phyloP scores from a whole-genome alignment of 352 stramenopile genomes.

The Phytophthora cajani region DNA sequence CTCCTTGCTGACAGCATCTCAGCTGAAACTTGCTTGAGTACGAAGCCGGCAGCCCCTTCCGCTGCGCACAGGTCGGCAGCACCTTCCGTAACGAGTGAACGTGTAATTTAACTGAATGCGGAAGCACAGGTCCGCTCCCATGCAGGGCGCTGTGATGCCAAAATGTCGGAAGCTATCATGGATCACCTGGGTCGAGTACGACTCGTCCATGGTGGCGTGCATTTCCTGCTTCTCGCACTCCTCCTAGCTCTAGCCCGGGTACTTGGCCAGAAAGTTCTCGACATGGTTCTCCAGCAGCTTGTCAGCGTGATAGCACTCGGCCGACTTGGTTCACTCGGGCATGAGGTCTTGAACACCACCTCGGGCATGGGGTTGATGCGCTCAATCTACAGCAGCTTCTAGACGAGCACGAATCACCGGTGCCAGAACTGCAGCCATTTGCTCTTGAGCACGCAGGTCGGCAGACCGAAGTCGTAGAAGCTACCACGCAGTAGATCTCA shows the following conservation, averaged over 20 bases:
- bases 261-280: slow-evolving; percentile 95
- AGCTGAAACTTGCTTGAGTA: slow-evolving; percentile 2
- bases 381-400: slow-evolving; percentile 99
- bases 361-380: slow-evolving; percentile 99
- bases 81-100: too few species aligned
- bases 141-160: too few species aligned
- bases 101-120: too few species aligned
- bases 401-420: slow-evolving; percentile 98
- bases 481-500: slow-evolving; percentile 99
- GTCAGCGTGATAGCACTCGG: slow-evolving; percentile 99
- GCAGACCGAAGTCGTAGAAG: slow-evolving; percentile 98
- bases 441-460: slow-evolving; percentile 95
- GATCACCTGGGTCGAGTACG: too few species aligned
- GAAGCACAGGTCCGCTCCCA: too few species aligned
- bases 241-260: slow-evolving; percentile 71
- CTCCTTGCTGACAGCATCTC: too few species aligned
- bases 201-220: too few species aligned
- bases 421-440: slow-evolving; percentile 97
- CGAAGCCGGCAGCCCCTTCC: too few species aligned
- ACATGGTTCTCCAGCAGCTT: slow-evolving; percentile 99
- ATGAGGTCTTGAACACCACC: slow-evolving; percentile 99
- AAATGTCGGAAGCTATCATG: too few species aligned
- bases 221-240: slow-evolving; percentile 41
- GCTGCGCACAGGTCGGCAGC: too few species aligned
- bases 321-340: slow-evolving; percentile 97